Conservation (phyloP, 1,284 basidiomycete genomes). For the Phlebopus sp. region DNA sequence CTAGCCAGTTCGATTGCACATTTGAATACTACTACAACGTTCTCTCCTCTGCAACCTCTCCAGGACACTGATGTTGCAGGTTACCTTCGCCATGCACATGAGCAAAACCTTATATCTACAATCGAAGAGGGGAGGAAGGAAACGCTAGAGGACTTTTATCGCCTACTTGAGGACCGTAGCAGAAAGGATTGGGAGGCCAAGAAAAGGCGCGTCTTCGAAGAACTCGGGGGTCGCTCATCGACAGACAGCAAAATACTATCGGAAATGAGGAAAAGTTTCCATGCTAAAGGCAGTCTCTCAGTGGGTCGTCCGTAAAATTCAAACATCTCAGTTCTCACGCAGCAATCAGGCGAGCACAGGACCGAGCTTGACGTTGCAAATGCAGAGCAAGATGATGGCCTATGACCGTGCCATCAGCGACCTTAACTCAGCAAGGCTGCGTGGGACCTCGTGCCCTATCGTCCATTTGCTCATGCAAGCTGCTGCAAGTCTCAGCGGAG, state of each 20-base stretch:
- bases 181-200: constrained; percentile 86
- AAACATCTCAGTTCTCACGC: neutral
- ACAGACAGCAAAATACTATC: constrained; percentile 51
- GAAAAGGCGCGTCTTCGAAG: constrained; percentile 88
- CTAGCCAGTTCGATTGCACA: constrained; percentile 79
- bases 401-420: constrained; percentile 81
- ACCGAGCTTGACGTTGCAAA: constrained; percentile 63
- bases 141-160: constrained; percentile 85
- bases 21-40: constrained; percentile 81
- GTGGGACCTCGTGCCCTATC: constrained; percentile 72
- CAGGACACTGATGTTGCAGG: constrained; percentile 90
- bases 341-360: constrained; percentile 44
- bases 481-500: constrained; percentile 51
- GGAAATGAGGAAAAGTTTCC: constrained; percentile 60
- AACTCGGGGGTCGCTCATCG: constrained; percentile 67
- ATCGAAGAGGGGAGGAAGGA: constrained; percentile 88
- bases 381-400: constrained; percentile 95
- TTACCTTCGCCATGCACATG: constrained; percentile 87
- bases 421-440: constrained; percentile 69
- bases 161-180: constrained; percentile 72
- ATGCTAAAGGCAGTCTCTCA: constrained; percentile 51
- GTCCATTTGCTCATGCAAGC: constrained; percentile 69
- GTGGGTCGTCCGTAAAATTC: constrained; percentile 37
- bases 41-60: constrained; percentile 84
- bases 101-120: constrained; percentile 90